A percentile compares a stretch with the other conserved stretches of the same genome.
These are phyloP conservation scores for Macrocystidia cucumis DNA, from an alignment of 1,284 basidiomycete species.

Conservation along the genomic window DNA sequence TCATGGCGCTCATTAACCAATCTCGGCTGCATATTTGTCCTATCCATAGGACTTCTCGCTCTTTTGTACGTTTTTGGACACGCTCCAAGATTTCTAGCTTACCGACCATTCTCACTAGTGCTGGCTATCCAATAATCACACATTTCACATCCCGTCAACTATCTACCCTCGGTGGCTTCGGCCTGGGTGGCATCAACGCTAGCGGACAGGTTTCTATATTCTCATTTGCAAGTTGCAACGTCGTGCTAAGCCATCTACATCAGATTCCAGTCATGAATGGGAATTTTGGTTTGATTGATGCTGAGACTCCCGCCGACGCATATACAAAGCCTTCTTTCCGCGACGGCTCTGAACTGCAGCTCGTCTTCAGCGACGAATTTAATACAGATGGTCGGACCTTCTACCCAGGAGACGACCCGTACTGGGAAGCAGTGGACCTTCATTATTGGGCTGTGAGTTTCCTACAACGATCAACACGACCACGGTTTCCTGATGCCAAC, in stretches of 20 bases:
- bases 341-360: conserved; percentile 44
- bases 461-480: conserved; percentile 1
- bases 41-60: conserved; percentile 51
- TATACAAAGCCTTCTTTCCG: conserved; percentile 53
- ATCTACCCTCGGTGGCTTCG: conserved; percentile 60
- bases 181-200: conserved; percentile 76
- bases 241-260: conserved; percentile 14
- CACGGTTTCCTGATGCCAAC: conserved; percentile 3
- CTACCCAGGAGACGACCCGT: conserved; percentile 65
- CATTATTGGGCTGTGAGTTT: conserved; percentile 40
- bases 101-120: conserved; percentile 31
- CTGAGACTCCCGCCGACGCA: conserved; percentile 60
- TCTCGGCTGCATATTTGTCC: conserved; percentile 67
- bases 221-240: conserved; percentile 18
- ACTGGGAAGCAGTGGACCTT: conserved; percentile 68
- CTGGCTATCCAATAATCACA: conserved; percentile 75
- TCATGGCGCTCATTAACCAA: conserved; percentile 70
- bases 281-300: conserved; percentile 69
- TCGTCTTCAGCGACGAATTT: conserved; percentile 91
- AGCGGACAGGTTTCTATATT: conserved; percentile 58
- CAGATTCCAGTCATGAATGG: conserved; percentile 61
- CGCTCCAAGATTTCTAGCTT: background rate
- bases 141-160: conserved; percentile 47
- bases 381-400: conserved; percentile 76
- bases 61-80: conserved; percentile 58